Evolutionary conservation across 805 yeast species (phyloP).

Genomic region (Komagataella pastoris): DNA sequence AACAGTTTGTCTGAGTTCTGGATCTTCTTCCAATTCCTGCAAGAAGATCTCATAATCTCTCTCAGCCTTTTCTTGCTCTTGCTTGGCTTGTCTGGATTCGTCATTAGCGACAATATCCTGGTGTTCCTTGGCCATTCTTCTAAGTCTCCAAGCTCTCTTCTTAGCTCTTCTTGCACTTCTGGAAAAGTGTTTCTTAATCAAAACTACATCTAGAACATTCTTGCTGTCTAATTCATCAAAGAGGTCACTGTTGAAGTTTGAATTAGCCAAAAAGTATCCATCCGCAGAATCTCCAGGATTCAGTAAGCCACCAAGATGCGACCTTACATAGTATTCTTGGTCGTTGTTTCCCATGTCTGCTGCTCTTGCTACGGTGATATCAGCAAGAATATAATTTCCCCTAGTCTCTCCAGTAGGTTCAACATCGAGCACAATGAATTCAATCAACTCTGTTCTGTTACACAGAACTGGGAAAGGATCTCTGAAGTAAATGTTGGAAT

Average conservation of each 20-base stretch:
- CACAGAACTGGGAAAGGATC: constrained; percentile 66
- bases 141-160: constrained; percentile 81
- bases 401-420: constrained; percentile 77
- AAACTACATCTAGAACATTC: constrained; percentile 70
- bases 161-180: constrained; percentile 65
- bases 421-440: constrained; percentile 84
- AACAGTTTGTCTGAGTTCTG: constrained; percentile 81
- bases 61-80: constrained; percentile 85
- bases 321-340: constrained; percentile 66
- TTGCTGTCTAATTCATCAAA: constrained; percentile 59
- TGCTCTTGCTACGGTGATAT: constrained; percentile 82
- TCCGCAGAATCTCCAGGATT: constrained; percentile 94
- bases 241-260: constrained; percentile 79
- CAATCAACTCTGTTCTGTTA: constrained; percentile 64
- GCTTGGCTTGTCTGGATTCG: constrained; percentile 61
- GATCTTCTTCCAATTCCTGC: constrained; percentile 95
- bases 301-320: constrained; percentile 87
- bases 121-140: constrained; percentile 97
- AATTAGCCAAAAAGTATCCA: constrained; percentile 78
- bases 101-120: constrained; percentile 70
- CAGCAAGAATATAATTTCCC: constrained; percentile 78
- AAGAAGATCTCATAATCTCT: constrained; percentile 90
- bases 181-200: constrained; percentile 80
- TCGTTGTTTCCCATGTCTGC: constrained; percentile 82
- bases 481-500: constrained; percentile 69